These are phyloP conservation scores for Boletus tylopilopsis DNA, from an alignment of 768 basidiomycete genomes.

Conservation along the genomic window DNA sequence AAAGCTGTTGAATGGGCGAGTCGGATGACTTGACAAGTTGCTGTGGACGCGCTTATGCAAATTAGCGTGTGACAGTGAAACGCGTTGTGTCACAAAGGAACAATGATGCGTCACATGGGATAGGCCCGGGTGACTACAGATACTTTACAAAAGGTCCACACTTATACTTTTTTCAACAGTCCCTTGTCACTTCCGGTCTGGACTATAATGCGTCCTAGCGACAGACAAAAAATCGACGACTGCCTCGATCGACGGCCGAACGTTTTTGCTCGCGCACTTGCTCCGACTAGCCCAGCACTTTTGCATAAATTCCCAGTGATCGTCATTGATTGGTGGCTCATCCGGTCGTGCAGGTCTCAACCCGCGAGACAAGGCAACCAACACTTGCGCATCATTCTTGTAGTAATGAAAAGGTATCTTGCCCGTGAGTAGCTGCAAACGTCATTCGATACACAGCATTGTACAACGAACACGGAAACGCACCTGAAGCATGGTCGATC, in stretches of 20 bases:
- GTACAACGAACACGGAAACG: background rate
- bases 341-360: slow-evolving; percentile 10
- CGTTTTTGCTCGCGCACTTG: background rate
- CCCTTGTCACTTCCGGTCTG: background rate
- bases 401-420: slow-evolving; percentile 23
- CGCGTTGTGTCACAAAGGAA: slow-evolving; percentile 16
- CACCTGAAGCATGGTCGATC: slow-evolving; percentile 32
- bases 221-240: slow-evolving; percentile 17
- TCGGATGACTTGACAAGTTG: too few species aligned
- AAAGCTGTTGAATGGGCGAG: too few species aligned
- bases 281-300: slow-evolving; percentile 26
- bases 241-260: slow-evolving; percentile 16
- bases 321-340: background rate
- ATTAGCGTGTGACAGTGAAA: slow-evolving; percentile 10
- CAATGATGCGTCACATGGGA: background rate
- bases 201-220: background rate
- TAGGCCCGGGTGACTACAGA: background rate
- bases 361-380: slow-evolving; percentile 16
- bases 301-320: slow-evolving; percentile 20
- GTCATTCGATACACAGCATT: background rate
- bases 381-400: slow-evolving; percentile 23
- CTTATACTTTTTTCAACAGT: background rate
- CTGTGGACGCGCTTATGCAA: slow-evolving; percentile 7
- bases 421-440: slow-evolving; percentile 26
- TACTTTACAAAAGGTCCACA: background rate